These are phyloP conservation scores for Sporothrix globosa DNA, from an alignment of 2,329 filamentous ascomycete species.

Conservation along the genomic window DNA sequence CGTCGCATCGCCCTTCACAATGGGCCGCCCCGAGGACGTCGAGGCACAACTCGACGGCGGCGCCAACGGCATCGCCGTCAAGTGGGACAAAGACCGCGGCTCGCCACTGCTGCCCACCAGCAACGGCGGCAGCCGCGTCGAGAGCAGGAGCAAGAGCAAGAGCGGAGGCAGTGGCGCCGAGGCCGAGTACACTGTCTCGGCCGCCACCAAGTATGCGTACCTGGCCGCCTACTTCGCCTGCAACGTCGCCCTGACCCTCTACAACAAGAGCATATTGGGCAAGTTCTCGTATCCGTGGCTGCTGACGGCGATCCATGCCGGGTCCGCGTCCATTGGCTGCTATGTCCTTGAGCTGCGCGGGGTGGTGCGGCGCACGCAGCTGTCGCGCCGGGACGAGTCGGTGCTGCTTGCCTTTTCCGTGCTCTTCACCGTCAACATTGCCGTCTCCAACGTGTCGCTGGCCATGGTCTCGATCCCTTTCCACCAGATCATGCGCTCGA, in stretches of 20 bases:
- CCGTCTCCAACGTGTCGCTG: conserved; percentile 37
- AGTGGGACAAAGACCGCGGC: conserved; percentile 27
- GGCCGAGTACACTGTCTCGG: conserved; percentile 39
- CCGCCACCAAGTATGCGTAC: conserved; percentile 38
- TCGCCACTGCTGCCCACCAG: not conserved
- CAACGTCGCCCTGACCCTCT: conserved; percentile 38
- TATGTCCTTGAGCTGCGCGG: conserved; percentile 56
- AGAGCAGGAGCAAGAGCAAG: not conserved
- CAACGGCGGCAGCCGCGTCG: not conserved
- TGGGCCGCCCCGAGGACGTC: conserved; percentile 33
- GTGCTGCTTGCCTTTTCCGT: conserved; percentile 60
- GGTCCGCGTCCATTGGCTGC: conserved; percentile 61
- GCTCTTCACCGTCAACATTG: conserved; percentile 38
- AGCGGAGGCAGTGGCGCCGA: not conserved
- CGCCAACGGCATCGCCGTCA: conserved; percentile 2
- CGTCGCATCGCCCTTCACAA: not conserved
- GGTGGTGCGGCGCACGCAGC: conserved; percentile 56
- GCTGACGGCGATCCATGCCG: conserved; percentile 61
- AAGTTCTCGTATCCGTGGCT: conserved; percentile 64
- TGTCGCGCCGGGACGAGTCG: conserved; percentile 57
- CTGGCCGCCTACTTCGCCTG: conserved; percentile 39
- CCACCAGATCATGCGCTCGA: conserved; percentile 66
- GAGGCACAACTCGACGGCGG: conserved; percentile 36
- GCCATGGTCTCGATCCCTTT: conserved; percentile 59
- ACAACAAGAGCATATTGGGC: conserved; percentile 38